These are phyloP conservation scores for Trichoderma erinaceum DNA, from an alignment of 495 filamentous ascomycete species.

Conservation along the genomic window DNA sequence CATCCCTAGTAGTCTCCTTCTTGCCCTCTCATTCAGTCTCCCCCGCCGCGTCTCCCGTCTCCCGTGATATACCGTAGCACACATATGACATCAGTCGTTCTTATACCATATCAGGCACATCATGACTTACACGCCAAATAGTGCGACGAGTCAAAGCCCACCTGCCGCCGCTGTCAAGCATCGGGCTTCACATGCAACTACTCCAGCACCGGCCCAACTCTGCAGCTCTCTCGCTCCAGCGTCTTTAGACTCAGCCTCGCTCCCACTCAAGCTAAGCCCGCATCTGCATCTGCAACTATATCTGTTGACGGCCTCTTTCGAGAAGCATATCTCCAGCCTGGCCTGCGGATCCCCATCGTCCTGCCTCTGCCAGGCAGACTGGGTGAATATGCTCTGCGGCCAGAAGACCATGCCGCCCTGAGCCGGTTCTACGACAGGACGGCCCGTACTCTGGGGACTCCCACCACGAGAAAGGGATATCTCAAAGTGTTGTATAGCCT, in stretches of 20 bases:
- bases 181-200: constrained; percentile 42
- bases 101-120: not conserved
- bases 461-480: not conserved
- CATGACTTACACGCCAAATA: constrained; percentile 19
- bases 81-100: not conserved
- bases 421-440: not conserved
- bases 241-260: constrained; percentile 25
- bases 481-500: not conserved
- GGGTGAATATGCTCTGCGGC: not conserved
- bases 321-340: not conserved
- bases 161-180: constrained; percentile 34
- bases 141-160: constrained; percentile 43
- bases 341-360: constrained; percentile 14
- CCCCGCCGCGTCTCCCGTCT: not conserved
- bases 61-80: constrained; percentile 16
- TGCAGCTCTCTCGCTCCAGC: constrained; percentile 29
- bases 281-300: constrained; percentile 19
- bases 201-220: constrained; percentile 23
- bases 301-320: not conserved
- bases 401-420: not conserved
- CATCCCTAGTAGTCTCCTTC: not conserved
- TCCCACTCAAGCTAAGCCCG: constrained; percentile 15
- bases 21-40: not conserved
- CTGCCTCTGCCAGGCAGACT: constrained; percentile 14
- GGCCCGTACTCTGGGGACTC: not conserved